Percentiles rank a stretch among this genome's conserved stretches.
Evolutionary conservation across 108 stramenopile genomes (phyloP).

Genomic region (Epithemia pelagica): DNA sequence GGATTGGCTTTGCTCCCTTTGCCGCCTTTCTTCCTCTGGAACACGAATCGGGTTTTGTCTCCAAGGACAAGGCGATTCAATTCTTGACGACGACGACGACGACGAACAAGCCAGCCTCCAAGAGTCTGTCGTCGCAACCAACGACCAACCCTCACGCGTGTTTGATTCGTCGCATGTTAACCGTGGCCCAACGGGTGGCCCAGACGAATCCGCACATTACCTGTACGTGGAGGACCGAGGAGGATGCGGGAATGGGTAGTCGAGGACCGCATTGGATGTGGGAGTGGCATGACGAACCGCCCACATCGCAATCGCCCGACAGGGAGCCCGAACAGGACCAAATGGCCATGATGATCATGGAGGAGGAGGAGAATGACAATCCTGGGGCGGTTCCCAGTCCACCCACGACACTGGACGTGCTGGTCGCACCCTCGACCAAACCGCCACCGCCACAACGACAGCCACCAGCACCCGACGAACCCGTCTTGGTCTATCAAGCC

Average conservation of each 20-base stretch:
- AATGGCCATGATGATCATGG: not conserved
- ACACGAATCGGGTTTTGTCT: slow-evolving; percentile 4
- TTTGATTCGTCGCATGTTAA: not conserved
- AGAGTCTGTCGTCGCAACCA: not conserved
- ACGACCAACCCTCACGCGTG: not conserved
- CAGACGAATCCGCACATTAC: not conserved
- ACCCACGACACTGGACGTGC: too few species aligned
- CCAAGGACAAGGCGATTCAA: slow-evolving; percentile 1
- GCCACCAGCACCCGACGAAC: not conserved
- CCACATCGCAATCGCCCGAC: too few species aligned
- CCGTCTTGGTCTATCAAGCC: not conserved
- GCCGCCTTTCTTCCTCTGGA: slow-evolving; percentile 1
- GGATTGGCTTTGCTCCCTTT: slow-evolving; percentile 33
- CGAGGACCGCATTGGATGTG: not conserved
- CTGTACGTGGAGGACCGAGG: not conserved
- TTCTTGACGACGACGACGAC: not conserved
- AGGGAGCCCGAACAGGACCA: too few species aligned
- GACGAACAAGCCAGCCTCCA: slow-evolving; percentile 1
- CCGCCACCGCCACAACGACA: not conserved
- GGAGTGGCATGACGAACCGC: not conserved
- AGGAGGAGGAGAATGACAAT: not conserved
- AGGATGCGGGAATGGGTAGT: not conserved
- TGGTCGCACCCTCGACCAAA: too few species aligned
- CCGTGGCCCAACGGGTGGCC: not conserved
- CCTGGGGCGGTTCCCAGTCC: too few species aligned